Evolutionary conservation across 176 grass and related monocot genomes (phyloP), one percentile per base, ranked within the genome.

Genomic region (Triticum urartu): DNA sequence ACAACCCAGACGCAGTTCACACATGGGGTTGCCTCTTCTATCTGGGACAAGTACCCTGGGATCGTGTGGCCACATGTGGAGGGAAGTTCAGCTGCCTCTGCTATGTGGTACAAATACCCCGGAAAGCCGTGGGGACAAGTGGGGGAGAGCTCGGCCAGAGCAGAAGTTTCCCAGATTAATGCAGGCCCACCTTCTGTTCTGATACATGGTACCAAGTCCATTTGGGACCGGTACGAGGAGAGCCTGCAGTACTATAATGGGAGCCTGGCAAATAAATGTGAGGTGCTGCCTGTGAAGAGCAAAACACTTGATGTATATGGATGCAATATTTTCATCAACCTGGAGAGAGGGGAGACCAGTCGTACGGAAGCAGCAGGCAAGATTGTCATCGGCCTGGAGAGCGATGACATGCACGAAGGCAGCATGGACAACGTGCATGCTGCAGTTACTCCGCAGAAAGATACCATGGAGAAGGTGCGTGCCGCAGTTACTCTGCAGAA

Each of bases 181-280:
- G 6, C 20, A 3, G 0, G 43, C 78, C 47, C 72, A 68, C 24
- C 47, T 61, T 20, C 50, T 63, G 32, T 60, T 72, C 9, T 11
- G 10, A 4, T 28, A 26, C 18, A 45, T 59, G 47, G 18, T 9
- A 47, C 25, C 18, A 38, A 50, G 26, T 77, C 83, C 60, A 11
- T 86, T 5, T 89, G 83, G 78, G 83, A 86, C 11, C 35, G 17
- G 21, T 77, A 81, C 15, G 15, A 76, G 25, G 47, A 65, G 56
- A 38, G 42, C 40, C 7, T 84, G 56, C 10, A 79, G 52, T 64
- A 14, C 28, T 79, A 33, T 7, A 78, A 38, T 63, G 45, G 43
- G 32, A 13, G 5, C 66, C 43, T 0, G 12, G 18, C 38, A 33
- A 54, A 69, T 54, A 79, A 25, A 79, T 10, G 10, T 3, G 11